Conservation (phyloP, 2,329 filamentous ascomycete species). For the Trichoderma koningii region DNA sequence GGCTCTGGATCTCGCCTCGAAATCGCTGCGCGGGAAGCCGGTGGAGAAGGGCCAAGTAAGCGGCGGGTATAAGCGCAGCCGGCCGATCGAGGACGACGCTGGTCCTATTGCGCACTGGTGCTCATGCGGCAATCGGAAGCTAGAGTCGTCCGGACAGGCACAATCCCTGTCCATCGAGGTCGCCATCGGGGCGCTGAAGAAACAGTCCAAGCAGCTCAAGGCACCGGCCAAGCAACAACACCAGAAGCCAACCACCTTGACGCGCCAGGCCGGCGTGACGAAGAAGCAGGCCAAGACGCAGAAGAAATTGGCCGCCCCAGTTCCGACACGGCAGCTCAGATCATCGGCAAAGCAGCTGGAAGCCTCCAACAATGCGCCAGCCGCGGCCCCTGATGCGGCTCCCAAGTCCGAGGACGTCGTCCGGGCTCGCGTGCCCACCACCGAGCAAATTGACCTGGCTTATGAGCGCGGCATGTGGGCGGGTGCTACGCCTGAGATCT, state of each 20-base stretch:
- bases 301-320: not conserved
- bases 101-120: conserved; percentile 20
- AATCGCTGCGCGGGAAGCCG: not conserved
- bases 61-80: conserved; percentile 11
- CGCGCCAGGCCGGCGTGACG: not conserved
- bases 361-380: not conserved
- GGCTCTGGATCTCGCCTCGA: not conserved
- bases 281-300: not conserved
- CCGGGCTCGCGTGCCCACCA: not conserved
- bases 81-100: conserved; percentile 17
- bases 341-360: not conserved
- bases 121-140: conserved; percentile 24
- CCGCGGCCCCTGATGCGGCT: not conserved
- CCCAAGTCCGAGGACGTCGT: not conserved
- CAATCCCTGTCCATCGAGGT: conserved; percentile 16
- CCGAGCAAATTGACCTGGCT: conserved; percentile 2
- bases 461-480: conserved; percentile 5
- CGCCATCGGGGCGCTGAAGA: not conserved
- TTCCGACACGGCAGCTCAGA: not conserved
- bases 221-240: not conserved
- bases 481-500: conserved; percentile 14
- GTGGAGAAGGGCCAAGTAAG: not conserved
- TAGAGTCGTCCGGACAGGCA: conserved; percentile 15
- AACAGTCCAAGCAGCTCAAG: not conserved
- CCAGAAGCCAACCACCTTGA: not conserved